phyloP scores from a whole-genome alignment of 2,329 filamentous ascomycete genomes.

The Scleromitrula shiraiana region DNA sequence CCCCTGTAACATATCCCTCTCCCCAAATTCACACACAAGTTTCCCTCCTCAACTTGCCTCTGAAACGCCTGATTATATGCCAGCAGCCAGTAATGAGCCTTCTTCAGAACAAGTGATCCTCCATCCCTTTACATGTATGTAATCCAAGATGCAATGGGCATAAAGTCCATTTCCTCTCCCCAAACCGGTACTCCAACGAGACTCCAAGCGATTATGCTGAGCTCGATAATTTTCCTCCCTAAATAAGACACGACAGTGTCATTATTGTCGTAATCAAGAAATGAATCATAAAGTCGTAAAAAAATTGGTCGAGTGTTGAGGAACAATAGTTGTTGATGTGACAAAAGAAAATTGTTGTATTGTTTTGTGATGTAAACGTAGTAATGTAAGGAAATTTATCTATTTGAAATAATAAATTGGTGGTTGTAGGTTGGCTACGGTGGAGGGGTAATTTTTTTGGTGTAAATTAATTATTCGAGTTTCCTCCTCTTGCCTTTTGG shows the following conservation, averaged over 20 bases:
- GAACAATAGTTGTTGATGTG: background rate
- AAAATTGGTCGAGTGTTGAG: constrained; percentile 5
- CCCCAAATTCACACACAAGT: constrained; percentile 8
- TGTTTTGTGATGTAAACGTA: constrained; percentile 7
- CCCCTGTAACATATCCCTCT: constrained; percentile 13
- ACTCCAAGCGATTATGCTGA: constrained; percentile 5
- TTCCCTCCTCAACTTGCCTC: constrained; percentile 17
- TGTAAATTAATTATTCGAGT: constrained; percentile 38
- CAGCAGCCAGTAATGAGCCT: constrained; percentile 20
- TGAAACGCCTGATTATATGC: constrained; percentile 26
- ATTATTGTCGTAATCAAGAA: constrained; percentile 23
- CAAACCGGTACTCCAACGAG: constrained; percentile 8
- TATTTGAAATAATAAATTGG: background rate
- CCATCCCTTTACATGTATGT: constrained; percentile 13
- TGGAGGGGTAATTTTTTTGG: background rate
- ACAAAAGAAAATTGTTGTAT: constrained; percentile 3
- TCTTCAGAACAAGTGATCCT: constrained; percentile 11
- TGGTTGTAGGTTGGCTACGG: background rate
- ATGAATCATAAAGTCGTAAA: constrained; percentile 25
- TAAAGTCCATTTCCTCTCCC: background rate
- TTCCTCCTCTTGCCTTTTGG: constrained; percentile 91
- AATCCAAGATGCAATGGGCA: constrained; percentile 3
- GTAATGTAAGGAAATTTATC: background rate
- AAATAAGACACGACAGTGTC: constrained; percentile 8
- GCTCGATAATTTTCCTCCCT: constrained; percentile 8